Percentiles rank a stretch among this genome's conserved stretches.
phyloP scores from a whole-genome alignment of 371 early-diverging fungal species.

The Lichtheimia ornata region DNA sequence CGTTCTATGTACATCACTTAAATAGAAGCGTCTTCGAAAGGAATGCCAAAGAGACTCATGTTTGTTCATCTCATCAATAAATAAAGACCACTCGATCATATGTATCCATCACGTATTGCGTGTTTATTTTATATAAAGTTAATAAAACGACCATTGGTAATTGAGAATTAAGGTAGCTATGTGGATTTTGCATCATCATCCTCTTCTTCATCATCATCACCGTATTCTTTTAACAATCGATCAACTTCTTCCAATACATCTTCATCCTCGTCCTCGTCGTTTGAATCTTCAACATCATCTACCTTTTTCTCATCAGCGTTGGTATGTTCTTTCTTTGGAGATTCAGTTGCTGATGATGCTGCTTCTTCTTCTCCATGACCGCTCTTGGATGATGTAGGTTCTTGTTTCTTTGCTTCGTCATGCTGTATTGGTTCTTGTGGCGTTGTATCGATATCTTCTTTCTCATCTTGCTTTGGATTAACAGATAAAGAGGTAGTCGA shows the following conservation, averaged over 20 bases:
- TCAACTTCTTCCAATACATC: conserved; percentile 29
- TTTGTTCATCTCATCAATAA: no score
- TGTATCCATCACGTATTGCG: no score
- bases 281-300: conserved; percentile 15
- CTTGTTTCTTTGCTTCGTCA: conserved; percentile 1
- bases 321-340: neutral
- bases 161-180: no score
- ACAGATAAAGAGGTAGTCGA: neutral
- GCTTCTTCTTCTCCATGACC: neutral
- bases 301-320: neutral
- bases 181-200: conserved; percentile 10
- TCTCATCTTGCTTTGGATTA: neutral
- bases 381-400: neutral
- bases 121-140: no score
- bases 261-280: conserved; percentile 37
- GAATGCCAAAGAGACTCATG: no score
- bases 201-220: conserved; percentile 11
- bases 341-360: neutral
- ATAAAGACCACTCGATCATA: no score
- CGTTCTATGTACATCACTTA: no score
- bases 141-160: no score
- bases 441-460: no score
- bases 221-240: conserved; percentile 21
- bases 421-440: neutral
- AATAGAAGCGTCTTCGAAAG: no score